Percentiles rank a stretch among this genome's conserved stretches.
Evolutionary conservation across 163 green algal species (phyloP).

Genomic region (Prototheca cutis): DNA sequence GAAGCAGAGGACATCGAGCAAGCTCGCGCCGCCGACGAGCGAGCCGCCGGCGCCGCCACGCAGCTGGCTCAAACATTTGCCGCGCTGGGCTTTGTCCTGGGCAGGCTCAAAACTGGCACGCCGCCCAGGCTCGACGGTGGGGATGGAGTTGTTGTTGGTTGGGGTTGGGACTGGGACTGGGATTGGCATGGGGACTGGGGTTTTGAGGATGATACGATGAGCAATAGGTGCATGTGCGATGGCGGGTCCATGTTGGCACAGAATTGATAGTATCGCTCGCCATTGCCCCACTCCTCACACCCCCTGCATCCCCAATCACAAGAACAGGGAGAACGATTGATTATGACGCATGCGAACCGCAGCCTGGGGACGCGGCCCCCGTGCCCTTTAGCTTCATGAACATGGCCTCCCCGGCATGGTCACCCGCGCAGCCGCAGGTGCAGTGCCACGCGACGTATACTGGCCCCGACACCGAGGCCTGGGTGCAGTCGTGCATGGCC

Average conservation of each 20-base stretch:
- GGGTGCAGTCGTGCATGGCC: conserved; percentile 29
- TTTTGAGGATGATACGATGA: no score
- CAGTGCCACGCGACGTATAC: conserved; percentile 42
- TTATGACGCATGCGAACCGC: conserved; percentile 29
- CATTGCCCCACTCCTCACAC: no score
- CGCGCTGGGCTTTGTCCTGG: conserved; percentile 30
- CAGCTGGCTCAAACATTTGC: conserved; percentile 27
- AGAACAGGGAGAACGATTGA: conserved; percentile 35
- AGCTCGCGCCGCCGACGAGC: conserved; percentile 16
- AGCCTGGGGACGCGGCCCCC: conserved; percentile 36
- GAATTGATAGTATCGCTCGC: no score
- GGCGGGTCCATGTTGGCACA: no score
- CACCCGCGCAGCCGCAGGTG: conserved; percentile 29
- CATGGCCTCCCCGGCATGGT: conserved; percentile 20
- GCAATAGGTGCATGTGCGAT: no score
- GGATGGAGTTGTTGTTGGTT: no score
- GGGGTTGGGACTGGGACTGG: no score
- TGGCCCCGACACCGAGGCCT: conserved; percentile 35
- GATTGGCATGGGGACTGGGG: no score
- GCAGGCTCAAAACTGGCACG: conserved; percentile 56
- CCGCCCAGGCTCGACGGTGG: conserved; percentile 44
- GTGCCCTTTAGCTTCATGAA: conserved; percentile 44
- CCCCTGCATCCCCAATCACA: background rate
- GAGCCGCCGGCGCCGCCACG: conserved; percentile 18
- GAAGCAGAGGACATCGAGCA: background rate